Evolutionary conservation across 225 moss, liverwort and hornwort species (phyloP), one percentile per base, ranked within the genome.

Genomic region (Antitrichia curtipendula): DNA sequence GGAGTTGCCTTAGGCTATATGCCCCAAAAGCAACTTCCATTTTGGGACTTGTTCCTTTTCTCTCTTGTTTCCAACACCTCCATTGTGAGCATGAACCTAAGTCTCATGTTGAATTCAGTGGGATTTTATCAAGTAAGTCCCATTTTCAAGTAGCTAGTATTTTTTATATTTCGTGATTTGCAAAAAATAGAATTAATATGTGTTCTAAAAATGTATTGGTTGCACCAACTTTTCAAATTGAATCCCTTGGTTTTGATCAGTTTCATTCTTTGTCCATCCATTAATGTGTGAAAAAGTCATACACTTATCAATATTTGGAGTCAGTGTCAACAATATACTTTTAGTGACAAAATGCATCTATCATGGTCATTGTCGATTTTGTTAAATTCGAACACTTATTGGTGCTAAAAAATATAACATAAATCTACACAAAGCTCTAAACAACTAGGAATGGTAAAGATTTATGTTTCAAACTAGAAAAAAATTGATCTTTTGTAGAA

Each of bases 21-120:
- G 76, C 86, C 94, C 47, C 79, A 87, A 7, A 96, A 94, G 47
- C 90, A 93, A 60, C 60, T 97, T 56, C 96, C 96, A 17, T 87
- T 94, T 1, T 65, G 63, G 89, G 97, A 97, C 76, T 92, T 97
- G 31, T 92, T 95, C 58, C 41, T 92, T 16, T 95, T 96, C 85
- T 95, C 96, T 38, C 82, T 97, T 32, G 92, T 96, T 68, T 96
- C 96, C 41, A 96, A 97, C 58, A 93, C 92, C 23, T 97, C 97
- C 40, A 95, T 96, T 43, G 96, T 97, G 47, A 95, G 93, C 75
- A 97, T 97, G 97, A 97, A 96, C 73, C 80, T 97, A 10, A 96
- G 95, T 72, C 95, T 97, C 53, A 95, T 96, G 96, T 85, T 96
- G n/a, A 97, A 95, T 88, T 97, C 92, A 22, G 92, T 96, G 41